phyloP scores from a whole-genome alignment of 805 yeast species.

The Yamadazyma akitaensis region DNA sequence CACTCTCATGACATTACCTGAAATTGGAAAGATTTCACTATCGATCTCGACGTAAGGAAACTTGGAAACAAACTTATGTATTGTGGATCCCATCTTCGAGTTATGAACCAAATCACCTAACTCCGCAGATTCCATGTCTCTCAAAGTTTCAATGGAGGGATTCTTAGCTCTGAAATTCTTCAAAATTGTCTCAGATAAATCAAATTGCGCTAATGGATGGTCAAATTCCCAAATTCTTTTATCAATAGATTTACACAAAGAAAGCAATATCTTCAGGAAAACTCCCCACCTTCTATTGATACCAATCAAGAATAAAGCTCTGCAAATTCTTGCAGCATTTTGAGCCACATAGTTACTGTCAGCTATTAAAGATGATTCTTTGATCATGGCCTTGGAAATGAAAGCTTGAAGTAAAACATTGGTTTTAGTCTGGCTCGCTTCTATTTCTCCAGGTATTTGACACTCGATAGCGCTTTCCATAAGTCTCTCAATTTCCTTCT shows the following conservation, averaged over 20 bases:
- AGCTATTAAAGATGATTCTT: slow-evolving; percentile 78
- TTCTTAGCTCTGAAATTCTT: slow-evolving; percentile 60
- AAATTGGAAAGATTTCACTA: slow-evolving; percentile 85
- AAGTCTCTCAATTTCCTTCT: slow-evolving; percentile 63
- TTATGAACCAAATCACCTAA: slow-evolving; percentile 91
- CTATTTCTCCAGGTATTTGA: slow-evolving; percentile 75
- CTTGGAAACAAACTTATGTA: slow-evolving; percentile 58
- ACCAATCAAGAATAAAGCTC: slow-evolving; percentile 86
- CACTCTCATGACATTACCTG: slow-evolving; percentile 79
- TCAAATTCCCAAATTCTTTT: slow-evolving; percentile 82
- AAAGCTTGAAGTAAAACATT: slow-evolving; percentile 84
- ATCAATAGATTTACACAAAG: slow-evolving; percentile 84
- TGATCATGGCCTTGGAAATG: slow-evolving; percentile 69
- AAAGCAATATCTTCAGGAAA: slow-evolving; percentile 68
- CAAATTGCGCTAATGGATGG: slow-evolving; percentile 89
- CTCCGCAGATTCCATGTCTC: slow-evolving; percentile 72
- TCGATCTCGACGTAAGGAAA: slow-evolving; percentile 76
- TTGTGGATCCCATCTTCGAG: slow-evolving; percentile 59
- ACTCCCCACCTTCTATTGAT: slow-evolving; percentile 89
- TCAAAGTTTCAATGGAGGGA: slow-evolving; percentile 65
- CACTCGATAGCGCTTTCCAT: slow-evolving; percentile 65
- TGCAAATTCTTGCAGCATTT: slow-evolving; percentile 86
- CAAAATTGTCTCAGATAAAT: slow-evolving; percentile 63
- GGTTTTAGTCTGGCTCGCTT: slow-evolving; percentile 79
- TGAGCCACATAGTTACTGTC: slow-evolving; percentile 95